These are phyloP conservation scores for Chaetothyriales sp. DNA, from an alignment of 2,329 filamentous ascomycete species.

Conservation along the genomic window DNA sequence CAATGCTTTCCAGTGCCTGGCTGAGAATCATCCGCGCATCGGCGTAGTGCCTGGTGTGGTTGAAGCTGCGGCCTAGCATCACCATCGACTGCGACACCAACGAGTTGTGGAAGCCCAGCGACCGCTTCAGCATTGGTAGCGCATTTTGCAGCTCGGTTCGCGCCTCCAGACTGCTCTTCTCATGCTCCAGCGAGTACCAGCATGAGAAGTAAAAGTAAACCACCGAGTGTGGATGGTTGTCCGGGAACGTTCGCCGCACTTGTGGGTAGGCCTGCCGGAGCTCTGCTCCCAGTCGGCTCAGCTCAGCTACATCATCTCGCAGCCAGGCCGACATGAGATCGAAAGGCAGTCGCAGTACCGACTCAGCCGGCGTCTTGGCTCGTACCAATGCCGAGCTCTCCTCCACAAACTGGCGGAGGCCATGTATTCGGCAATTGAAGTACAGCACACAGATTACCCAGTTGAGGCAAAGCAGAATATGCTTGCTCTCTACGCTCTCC, in stretches of 20 bases:
- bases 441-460: not conserved
- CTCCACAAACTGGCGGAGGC: not conserved
- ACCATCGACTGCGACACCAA: not conserved
- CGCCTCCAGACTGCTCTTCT: not conserved
- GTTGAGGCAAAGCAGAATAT: not conserved
- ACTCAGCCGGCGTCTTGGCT: not conserved
- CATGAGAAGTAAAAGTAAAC: not conserved
- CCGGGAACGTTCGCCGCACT: not conserved
- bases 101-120: not conserved
- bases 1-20: not conserved
- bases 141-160: not conserved
- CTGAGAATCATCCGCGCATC: not conserved
- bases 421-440: not conserved
- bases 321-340: not conserved
- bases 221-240: not conserved
- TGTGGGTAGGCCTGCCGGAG: not conserved
- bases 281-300: not conserved
- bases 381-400: not conserved
- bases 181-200: not conserved
- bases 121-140: not conserved
- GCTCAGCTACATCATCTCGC: not conserved
- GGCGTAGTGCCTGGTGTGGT: not conserved
- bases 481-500: not conserved
- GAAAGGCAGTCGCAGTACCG: not conserved
- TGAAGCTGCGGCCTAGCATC: not conserved